Evolutionary conservation across 495 filamentous ascomycete species (phyloP).

Genomic region (Friedmanniomyces simplex): DNA sequence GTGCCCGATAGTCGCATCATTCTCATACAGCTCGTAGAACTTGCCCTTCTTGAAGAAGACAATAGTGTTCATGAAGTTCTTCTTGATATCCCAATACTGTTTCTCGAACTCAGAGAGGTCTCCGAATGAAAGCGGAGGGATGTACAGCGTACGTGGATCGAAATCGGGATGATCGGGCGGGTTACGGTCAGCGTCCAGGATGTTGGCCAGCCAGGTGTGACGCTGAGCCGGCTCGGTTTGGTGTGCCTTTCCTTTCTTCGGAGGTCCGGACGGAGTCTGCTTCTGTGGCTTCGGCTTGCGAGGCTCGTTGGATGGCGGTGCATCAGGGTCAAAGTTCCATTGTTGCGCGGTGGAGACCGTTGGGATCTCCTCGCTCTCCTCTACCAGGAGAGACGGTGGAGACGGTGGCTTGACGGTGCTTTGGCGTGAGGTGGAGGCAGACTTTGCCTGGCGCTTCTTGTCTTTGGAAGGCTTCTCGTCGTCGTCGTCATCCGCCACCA

Average conservation of each 20-base stretch:
- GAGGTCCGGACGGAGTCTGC: slow-evolving; percentile 20
- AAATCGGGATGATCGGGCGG: slow-evolving; percentile 75
- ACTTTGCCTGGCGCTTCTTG: slow-evolving; percentile 63
- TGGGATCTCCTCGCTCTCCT: slow-evolving; percentile 48
- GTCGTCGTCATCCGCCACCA: slow-evolving; percentile 62
- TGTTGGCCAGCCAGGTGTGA: slow-evolving; percentile 80
- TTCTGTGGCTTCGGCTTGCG: slow-evolving; percentile 37
- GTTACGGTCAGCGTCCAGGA: slow-evolving; percentile 72
- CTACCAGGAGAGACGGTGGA: slow-evolving; percentile 31
- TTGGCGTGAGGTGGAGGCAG: slow-evolving; percentile 46
- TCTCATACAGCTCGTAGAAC: slow-evolving; percentile 98
- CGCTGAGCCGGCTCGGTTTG: slow-evolving; percentile 68
- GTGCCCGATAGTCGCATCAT: slow-evolving; percentile 94
- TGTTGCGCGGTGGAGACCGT: slow-evolving; percentile 66
- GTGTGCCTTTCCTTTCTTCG: slow-evolving; percentile 63
- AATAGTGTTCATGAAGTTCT: slow-evolving; percentile 92
- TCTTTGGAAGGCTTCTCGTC: slow-evolving; percentile 51
- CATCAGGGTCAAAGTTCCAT: slow-evolving; percentile 81
- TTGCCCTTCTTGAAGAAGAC: slow-evolving; percentile 99
- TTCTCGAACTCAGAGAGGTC: slow-evolving; percentile 91
- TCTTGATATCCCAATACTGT: slow-evolving; percentile 99
- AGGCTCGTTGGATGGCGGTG: slow-evolving; percentile 48
- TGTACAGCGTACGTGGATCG: slow-evolving; percentile 82
- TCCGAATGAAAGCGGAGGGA: slow-evolving; percentile 64
- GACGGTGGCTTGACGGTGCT: slow-evolving; percentile 42